These are phyloP conservation scores for Andrographis paniculata DNA, from an alignment of 305 asterid genomes.

Conservation along the genomic window DNA sequence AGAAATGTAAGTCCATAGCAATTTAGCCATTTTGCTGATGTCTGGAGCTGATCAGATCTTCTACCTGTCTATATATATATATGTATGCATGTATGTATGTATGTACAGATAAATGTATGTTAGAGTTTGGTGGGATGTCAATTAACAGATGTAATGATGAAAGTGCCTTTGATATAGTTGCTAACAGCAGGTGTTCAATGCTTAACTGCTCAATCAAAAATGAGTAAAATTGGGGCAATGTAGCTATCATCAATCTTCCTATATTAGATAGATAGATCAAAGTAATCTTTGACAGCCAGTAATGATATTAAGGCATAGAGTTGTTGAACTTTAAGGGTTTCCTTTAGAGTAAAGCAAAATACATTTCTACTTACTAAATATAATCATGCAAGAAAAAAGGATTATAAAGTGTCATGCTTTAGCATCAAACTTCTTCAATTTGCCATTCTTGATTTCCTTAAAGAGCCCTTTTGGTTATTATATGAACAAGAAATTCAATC, in stretches of 20 bases:
- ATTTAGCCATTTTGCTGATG: slow-evolving; percentile 45
- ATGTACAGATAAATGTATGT: too few species aligned
- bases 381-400: slow-evolving; percentile 10
- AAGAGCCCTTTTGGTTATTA: slow-evolving; percentile 6
- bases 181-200: too few species aligned
- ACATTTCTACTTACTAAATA: slow-evolving; percentile 13
- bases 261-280: slow-evolving; percentile 15
- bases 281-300: too few species aligned
- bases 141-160: slow-evolving; percentile 24
- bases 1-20: slow-evolving; percentile 34
- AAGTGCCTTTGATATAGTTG: background rate
- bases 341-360: slow-evolving; percentile 34
- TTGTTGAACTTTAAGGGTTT: slow-evolving; percentile 14
- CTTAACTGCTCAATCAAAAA: slow-evolving; percentile 1
- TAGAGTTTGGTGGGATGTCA: slow-evolving; percentile 44
- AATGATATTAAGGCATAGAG: slow-evolving; percentile 9
- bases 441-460: slow-evolving; percentile 4
- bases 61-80: slow-evolving; percentile 24
- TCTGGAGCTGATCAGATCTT: slow-evolving; percentile 25
- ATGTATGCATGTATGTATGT: background rate
- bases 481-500: background rate
- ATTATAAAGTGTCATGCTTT: background rate
- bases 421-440: background rate
- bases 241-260: slow-evolving; percentile 17
- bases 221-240: slow-evolving; percentile 21